Evolutionary conservation across 2,329 filamentous ascomycete species (phyloP).

Genomic region (Phoma sp.): DNA sequence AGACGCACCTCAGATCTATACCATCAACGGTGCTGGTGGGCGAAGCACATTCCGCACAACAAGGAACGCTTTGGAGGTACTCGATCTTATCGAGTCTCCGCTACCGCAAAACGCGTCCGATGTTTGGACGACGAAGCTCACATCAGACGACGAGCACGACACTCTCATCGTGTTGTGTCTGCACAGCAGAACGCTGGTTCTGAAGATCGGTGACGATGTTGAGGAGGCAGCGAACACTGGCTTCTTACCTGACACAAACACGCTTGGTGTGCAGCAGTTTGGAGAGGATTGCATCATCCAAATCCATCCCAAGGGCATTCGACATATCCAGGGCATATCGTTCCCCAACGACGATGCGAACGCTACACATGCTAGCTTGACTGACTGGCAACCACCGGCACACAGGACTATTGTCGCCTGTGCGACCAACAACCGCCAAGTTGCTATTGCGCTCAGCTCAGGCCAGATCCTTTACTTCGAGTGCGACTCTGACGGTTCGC

Average conservation of each 20-base stretch:
- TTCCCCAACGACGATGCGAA: constrained; percentile 34
- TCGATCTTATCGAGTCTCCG: constrained; percentile 94
- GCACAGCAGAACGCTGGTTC: constrained; percentile 84
- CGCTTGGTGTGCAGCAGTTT: constrained; percentile 89
- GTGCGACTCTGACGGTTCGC: constrained; percentile 87
- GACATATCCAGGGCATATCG: constrained; percentile 76
- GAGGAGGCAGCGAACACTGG: constrained; percentile 94
- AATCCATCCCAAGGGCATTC: constrained; percentile 94
- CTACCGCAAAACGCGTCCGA: constrained; percentile 86
- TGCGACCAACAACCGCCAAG: constrained; percentile 89
- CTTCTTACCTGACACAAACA: constrained; percentile 86
- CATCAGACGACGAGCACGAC: constrained; percentile 81
- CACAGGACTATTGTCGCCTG: constrained; percentile 96
- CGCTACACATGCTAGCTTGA: constrained; percentile 65
- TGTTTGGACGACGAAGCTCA: constrained; percentile 94
- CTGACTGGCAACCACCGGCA: constrained; percentile 92
- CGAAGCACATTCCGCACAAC: constrained; percentile 89
- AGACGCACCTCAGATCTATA: constrained; percentile 95
- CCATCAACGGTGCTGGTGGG: constrained; percentile 85
- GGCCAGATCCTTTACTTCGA: constrained; percentile 99
- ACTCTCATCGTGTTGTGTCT: constrained; percentile 96
- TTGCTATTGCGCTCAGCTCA: constrained; percentile 91
- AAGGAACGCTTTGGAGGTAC: constrained; percentile 90
- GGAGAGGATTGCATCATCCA: constrained; percentile 93
- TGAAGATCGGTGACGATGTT: constrained; percentile 96